These are phyloP conservation scores for Epichloe baconii DNA, from an alignment of 2,329 filamentous ascomycete species.

Conservation along the genomic window DNA sequence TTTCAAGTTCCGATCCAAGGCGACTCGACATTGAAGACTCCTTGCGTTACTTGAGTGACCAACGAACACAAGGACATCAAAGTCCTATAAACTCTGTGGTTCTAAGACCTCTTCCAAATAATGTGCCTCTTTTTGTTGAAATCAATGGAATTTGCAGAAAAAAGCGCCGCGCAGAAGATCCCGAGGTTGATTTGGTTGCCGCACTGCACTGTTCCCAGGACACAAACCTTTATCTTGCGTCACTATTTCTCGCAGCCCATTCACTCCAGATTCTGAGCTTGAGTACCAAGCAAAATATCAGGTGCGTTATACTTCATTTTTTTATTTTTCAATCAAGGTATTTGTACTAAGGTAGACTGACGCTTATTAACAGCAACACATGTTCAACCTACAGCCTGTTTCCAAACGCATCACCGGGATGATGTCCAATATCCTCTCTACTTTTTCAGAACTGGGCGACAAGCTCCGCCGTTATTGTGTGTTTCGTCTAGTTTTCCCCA, in stretches of 20 bases:
- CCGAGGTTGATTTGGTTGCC: slow-evolving; percentile 19
- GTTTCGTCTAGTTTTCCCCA: not conserved
- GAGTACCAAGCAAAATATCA: not conserved
- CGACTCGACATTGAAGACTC: not conserved
- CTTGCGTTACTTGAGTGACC: not conserved
- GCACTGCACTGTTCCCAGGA: slow-evolving; percentile 7
- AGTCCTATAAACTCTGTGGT: not conserved
- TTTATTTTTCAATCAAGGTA: not conserved
- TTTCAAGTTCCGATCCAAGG: not conserved
- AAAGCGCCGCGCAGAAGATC: slow-evolving; percentile 18
- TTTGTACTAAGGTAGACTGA: not conserved
- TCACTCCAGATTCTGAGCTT: not conserved
- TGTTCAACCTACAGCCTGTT: slow-evolving; percentile 11
- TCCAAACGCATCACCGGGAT: slow-evolving; percentile 16
- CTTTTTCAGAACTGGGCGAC: slow-evolving; percentile 15
- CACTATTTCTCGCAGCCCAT: slow-evolving; percentile 2
- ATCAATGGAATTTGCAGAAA: slow-evolving; percentile 17
- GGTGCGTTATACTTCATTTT: not conserved
- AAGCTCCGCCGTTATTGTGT: slow-evolving; percentile 14
- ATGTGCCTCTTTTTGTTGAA: slow-evolving; percentile 5
- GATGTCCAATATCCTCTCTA: slow-evolving; percentile 15
- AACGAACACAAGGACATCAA: not conserved
- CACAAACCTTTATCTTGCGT: slow-evolving; percentile 1
- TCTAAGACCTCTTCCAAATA: not conserved
- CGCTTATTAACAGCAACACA: slow-evolving; percentile 7